These are phyloP conservation scores for Neurospora sp. DNA, from an alignment of 495 filamentous ascomycete genomes.

Conservation along the genomic window DNA sequence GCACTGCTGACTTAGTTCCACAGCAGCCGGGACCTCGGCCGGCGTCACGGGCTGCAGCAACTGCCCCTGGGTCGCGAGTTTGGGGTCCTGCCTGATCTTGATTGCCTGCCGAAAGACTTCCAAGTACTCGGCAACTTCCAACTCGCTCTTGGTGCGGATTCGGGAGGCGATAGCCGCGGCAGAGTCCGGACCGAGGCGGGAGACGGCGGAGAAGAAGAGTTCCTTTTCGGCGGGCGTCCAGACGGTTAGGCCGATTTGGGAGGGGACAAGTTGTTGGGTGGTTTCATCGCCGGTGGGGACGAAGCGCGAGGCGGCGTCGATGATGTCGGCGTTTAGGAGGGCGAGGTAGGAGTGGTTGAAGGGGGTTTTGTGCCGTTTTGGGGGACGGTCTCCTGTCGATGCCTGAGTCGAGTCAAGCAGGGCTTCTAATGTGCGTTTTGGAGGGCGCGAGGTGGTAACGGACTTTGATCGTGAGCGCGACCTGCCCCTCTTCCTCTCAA, in stretches of 20 bases:
- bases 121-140: slow-evolving; percentile 65
- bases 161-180: slow-evolving; percentile 48
- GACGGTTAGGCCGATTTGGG: slow-evolving; percentile 53
- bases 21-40: slow-evolving; percentile 56
- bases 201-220: slow-evolving; percentile 53
- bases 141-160: slow-evolving; percentile 59
- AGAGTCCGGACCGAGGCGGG: slow-evolving; percentile 51
- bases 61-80: not conserved
- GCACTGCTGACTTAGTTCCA: slow-evolving; percentile 60
- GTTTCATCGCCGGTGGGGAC: slow-evolving; percentile 6
- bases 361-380: slow-evolving; percentile 23
- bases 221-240: slow-evolving; percentile 68
- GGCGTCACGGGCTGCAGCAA: slow-evolving; percentile 11
- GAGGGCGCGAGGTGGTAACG: not conserved
- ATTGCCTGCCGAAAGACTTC: slow-evolving; percentile 42
- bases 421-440: not conserved
- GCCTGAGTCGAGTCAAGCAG: not conserved
- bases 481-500: not conserved
- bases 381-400: slow-evolving; percentile 5
- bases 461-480: not conserved
- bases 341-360: slow-evolving; percentile 46
- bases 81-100: not conserved
- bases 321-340: slow-evolving; percentile 49
- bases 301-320: slow-evolving; percentile 26
- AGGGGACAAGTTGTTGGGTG: slow-evolving; percentile 13